Evolutionary conservation across 2,329 filamentous ascomycete species (phyloP), one percentile per base, ranked within the genome.

Genomic region (Sordariomycetes sp.): DNA sequence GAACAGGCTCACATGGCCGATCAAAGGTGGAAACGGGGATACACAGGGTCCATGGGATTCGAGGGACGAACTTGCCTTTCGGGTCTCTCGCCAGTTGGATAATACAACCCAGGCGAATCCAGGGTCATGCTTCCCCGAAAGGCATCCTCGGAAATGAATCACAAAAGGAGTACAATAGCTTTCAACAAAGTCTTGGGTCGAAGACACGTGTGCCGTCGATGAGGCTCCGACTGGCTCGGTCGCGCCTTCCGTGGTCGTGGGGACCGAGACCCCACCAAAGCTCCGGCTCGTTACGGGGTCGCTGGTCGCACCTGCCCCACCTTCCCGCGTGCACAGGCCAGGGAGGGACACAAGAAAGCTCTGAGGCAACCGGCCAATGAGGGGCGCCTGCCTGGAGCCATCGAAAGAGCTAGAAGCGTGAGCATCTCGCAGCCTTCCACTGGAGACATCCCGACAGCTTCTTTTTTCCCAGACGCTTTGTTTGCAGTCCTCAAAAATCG

Each of bases 391-490:
- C 64, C 61, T 62, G 62, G 60, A 65, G 57, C 65, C 68, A 71
- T 74, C 72, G 72, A 74, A 74, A 65, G 67, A 74, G 69, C 72
- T 74, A 74, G 72, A 74, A 74, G 56, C 53, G 53, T 58, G 64
- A 63, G 61, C 65, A 63, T 62, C 64, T 64, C 60, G 60, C 48
- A 52, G 56, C 55, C 55, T 60, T 22, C 43, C 53, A 50, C 40
- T 61, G 58, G 65, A 65, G 67, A 64, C 62, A 65, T 51, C 58
- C 56, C 60, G 61, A 56, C 60, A 63, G 61, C 35, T 59, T 60
- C 58, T 53, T 64, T 62, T 61, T 62, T 61, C 60, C 63, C 62
- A 55, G 60, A 62, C 18, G 16, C 40, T 7, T 32, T 32, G 28
- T 32, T 32, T 8, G 28, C 28, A 32, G 28, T 32, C 28, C 28